These are phyloP conservation scores for Teratosphaeria destructans DNA, from an alignment of 2,329 filamentous ascomycete species.

Conservation along the genomic window DNA sequence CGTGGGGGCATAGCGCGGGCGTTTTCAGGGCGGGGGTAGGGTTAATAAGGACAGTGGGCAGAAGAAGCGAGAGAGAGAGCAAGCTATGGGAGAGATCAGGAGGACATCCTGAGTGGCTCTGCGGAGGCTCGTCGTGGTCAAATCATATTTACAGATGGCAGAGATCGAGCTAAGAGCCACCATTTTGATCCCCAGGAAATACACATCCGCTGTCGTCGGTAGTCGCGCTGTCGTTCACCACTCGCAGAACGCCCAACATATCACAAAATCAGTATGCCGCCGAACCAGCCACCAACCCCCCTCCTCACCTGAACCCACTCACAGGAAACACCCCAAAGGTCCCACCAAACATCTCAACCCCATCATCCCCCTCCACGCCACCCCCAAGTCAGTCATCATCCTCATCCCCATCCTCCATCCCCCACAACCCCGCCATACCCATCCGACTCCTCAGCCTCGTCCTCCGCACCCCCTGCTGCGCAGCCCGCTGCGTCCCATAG, in stretches of 20 bases:
- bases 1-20: too few relatives aligned
- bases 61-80: too few relatives aligned
- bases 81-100: too few relatives aligned
- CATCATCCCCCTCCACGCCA: conserved; percentile 4
- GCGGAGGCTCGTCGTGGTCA: background rate
- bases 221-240: background rate
- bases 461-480: background rate
- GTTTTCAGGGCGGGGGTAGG: too few relatives aligned
- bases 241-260: background rate
- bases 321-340: conserved; percentile 2
- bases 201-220: background rate
- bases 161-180: background rate
- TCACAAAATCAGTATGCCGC: background rate
- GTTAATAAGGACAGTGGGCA: too few relatives aligned
- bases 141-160: background rate
- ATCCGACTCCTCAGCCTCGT: conserved; percentile 14
- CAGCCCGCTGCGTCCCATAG: conserved; percentile 22
- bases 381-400: conserved; percentile 12
- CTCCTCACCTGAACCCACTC: too few relatives aligned
- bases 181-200: background rate
- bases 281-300: background rate
- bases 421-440: conserved; percentile 17
- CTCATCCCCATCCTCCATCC: conserved; percentile 13
- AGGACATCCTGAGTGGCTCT: background rate
- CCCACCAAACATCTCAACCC: background rate